Evolutionary conservation across 208 protist genomes (phyloP), one percentile per base, ranked within the genome.

Genomic region (Strigomonas galati): DNA sequence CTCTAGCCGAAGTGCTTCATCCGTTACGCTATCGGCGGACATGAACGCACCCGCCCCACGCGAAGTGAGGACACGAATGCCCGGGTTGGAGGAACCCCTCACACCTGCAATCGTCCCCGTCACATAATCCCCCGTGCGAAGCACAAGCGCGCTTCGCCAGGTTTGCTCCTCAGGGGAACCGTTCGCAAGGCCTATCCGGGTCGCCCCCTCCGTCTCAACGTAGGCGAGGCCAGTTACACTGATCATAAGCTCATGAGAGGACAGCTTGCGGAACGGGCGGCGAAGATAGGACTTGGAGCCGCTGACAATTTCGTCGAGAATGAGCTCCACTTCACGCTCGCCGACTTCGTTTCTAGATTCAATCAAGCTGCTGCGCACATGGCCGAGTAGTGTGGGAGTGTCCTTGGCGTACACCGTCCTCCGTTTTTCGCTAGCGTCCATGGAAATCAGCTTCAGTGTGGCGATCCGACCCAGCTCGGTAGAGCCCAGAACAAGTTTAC

Each of bases 241-340:
- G 14, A 64, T 58, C 79, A 95, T 88, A 17, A 95, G 77, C 68
- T 89, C 84, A 12, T 78, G 62, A 14, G 70, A 78, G 5, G 86
- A 88, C 14, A 95, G 40, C 26, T 81, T 73, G 32, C 89, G 81
- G 75, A 87, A 95, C 37, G 82, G 89, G 32, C 89, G 78, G 24
- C 84, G 81, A 32, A 86, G 31, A 27, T 80, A 86, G 28, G 82
- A 87, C 43, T 57, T 69, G 21, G 84, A 81, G 28, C 74, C 68
- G 12, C 78, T 71, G 27, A 91, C 53, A 35, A 91, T 62, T 40
- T 91, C 87, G 24, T 84, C 80, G 21, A 83, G 15, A 14, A 87
- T 60, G 5, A 88, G 55, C 71, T 92, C 83, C 19, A 91, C 71
- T 67, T 94, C 84, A 28, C 84, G 76, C 37, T 76, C 72, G 0